phyloP scores from a whole-genome alignment of 441 rosid species.

The Omphalea diandra region DNA sequence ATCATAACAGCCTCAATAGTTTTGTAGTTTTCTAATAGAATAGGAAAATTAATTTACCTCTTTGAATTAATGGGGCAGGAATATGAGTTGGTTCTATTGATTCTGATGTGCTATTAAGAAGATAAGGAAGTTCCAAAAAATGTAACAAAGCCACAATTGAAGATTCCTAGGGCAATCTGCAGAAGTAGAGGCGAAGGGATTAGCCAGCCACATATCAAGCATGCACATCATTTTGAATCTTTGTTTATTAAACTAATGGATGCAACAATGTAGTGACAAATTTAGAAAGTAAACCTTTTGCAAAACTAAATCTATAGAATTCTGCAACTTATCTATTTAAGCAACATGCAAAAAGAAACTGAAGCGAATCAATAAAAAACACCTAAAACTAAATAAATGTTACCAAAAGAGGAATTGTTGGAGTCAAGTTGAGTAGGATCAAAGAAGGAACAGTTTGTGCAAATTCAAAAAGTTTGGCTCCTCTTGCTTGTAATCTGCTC shows the following conservation, averaged over 20 bases:
- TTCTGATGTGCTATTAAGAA: conserved; percentile 54
- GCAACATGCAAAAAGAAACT: neutral
- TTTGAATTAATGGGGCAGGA: conserved; percentile 34
- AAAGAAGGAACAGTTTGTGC: conserved; percentile 54
- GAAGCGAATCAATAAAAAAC: neutral
- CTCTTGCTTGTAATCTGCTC: conserved; percentile 57
- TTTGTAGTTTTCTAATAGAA: neutral
- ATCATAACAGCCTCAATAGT: neutral
- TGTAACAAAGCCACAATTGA: conserved; percentile 66
- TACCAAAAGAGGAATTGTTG: conserved; percentile 42
- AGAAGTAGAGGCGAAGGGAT: conserved; percentile 3
- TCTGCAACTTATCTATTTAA: no score
- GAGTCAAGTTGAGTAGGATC: conserved; percentile 42
- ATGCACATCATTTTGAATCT: neutral
- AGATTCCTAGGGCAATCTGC: conserved; percentile 66
- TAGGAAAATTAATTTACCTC: conserved; percentile 36
- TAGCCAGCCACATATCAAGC: conserved; percentile 11
- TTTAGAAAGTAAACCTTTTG: neutral
- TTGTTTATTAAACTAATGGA: neutral
- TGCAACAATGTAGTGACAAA: neutral
- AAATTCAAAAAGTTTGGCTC: conserved; percentile 72
- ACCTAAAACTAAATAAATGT: neutral
- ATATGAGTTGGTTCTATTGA: conserved; percentile 36
- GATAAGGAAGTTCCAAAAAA: conserved; percentile 77
- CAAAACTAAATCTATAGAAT: no score